Base-by-base conservation (phyloP, 2,329 filamentous ascomycete species). In the Hirsutella rhossiliensis region DNA sequence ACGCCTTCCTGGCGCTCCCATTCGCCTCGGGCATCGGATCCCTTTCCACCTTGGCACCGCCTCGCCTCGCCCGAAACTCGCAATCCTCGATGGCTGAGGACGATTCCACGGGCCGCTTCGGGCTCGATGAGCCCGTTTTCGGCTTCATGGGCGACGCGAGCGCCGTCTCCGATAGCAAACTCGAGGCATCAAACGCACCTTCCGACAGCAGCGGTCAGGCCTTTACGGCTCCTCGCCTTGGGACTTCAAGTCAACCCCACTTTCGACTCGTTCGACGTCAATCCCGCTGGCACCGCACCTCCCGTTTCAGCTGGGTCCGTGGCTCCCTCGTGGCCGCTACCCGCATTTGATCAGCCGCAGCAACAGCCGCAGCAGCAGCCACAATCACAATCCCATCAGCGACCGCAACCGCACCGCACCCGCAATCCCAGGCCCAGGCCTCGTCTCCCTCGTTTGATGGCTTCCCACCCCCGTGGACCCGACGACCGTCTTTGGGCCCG, bases 201-300 rank as follows among this genome's bases (percentile, higher is more conserved):
- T 50, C 50, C 52, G 59, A 59, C 49, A 52, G 64, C 56, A 57
- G 56, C 45, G 57, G 60, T 50, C 53, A 62, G 53, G 56, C 66
- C 42, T 56, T 50, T 54, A 56, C 31, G 48, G 43, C 41, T 45
- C 51, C 31, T 42, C 66, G 43, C 56, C 58, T 58, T 76, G 72
- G 72, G 56, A 62, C 50, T 73, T 50, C 66, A 67, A 47, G 65
- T 66, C 54, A 65, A 65, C 12, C 66, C 70, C 48, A 67, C 69
- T 39, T 71, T 69, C 60, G 66, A 69, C 52, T 61, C 64, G 43
- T 71, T 65, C 59, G 62, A 66, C 59, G 54, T 59, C 51, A 62
- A 52, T 56, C 42, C 45, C 51, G 61, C 54, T 55, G 60, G 52
- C 55, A 60, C 57, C 47, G 51, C 62, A 55, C 55, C 64, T 52